Evolutionary conservation across 768 basidiomycete genomes (phyloP).

Genomic region (Tulasnella calospora): DNA sequence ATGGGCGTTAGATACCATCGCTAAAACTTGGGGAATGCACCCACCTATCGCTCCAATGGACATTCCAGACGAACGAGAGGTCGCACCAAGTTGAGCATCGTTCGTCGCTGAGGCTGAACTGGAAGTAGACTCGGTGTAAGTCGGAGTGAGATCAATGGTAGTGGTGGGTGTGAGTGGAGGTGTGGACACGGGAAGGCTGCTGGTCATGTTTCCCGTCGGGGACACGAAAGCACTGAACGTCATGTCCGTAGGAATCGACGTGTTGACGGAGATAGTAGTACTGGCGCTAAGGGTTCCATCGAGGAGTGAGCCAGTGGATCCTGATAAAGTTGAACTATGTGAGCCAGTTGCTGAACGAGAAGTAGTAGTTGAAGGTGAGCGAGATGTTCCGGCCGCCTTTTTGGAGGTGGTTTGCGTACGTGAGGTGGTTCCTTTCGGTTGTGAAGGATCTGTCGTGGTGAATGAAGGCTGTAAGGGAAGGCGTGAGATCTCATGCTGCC

Average conservation of each 20-base stretch:
- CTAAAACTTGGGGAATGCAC: background rate
- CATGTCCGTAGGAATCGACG: background rate
- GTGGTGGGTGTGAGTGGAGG: background rate
- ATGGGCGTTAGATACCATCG: no score
- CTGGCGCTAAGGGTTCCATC: background rate
- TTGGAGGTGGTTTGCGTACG: background rate
- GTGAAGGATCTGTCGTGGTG: background rate
- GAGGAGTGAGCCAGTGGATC: background rate
- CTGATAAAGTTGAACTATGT: background rate
- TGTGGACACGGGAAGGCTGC: background rate
- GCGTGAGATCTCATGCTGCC: background rate
- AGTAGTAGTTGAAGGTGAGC: background rate
- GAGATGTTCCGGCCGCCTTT: background rate
- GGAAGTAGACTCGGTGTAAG: background rate
- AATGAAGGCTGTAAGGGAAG: background rate
- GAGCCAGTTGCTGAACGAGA: background rate
- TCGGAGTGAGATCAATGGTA: background rate
- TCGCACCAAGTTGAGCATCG: background rate
- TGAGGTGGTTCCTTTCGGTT: background rate
- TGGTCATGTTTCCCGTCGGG: background rate
- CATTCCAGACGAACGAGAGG: background rate
- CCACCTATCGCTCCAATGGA: background rate
- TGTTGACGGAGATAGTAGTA: background rate
- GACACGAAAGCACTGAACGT: background rate
- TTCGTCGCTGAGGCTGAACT: background rate